phyloP scores from a whole-genome alignment of 2,329 filamentous ascomycete species.

The Epichloe sp. region DNA sequence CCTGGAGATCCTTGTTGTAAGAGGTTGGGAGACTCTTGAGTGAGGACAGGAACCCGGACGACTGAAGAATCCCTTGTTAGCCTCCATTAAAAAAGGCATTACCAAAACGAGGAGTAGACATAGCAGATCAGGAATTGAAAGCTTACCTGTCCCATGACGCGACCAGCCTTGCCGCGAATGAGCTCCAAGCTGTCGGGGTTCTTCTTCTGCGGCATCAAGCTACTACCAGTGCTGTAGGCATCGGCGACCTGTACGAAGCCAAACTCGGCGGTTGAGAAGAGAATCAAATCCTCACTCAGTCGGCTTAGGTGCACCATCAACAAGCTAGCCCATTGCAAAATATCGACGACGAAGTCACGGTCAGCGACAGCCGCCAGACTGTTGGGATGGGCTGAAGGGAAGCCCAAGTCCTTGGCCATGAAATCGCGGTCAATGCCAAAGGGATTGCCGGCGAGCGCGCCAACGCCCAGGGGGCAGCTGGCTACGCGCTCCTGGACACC shows the following conservation, averaged over 20 bases:
- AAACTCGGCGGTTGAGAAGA: constrained; percentile 1
- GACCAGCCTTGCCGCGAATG: constrained; percentile 15
- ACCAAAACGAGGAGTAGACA: neutral
- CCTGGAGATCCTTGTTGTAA: constrained; percentile 4
- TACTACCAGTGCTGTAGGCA: constrained; percentile 1
- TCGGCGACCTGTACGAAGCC: constrained; percentile 1
- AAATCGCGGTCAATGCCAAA: constrained; percentile 19
- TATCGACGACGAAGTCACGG: constrained; percentile 61
- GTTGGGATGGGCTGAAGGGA: constrained; percentile 55
- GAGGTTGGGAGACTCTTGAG: constrained; percentile 2
- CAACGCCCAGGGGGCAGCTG: constrained; percentile 14
- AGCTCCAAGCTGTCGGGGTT: constrained; percentile 15
- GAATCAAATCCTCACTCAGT: neutral
- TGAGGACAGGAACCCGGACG: neutral
- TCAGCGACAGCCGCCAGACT: constrained; percentile 58
- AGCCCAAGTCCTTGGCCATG: constrained; percentile 50
- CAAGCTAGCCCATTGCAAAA: constrained; percentile 26
- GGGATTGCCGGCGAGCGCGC: constrained; percentile 14
- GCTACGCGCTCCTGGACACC: constrained; percentile 14
- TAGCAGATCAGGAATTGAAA: neutral
- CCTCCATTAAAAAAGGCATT: neutral
- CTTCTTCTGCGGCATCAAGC: constrained; percentile 1
- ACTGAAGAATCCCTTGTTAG: neutral
- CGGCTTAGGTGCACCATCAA: constrained; percentile 9
- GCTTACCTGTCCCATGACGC: constrained; percentile 11